Evolutionary conservation across 2,329 filamentous ascomycete genomes (phyloP), one percentile per base, ranked within the genome.

Genomic region (Xylariaceae sp.): DNA sequence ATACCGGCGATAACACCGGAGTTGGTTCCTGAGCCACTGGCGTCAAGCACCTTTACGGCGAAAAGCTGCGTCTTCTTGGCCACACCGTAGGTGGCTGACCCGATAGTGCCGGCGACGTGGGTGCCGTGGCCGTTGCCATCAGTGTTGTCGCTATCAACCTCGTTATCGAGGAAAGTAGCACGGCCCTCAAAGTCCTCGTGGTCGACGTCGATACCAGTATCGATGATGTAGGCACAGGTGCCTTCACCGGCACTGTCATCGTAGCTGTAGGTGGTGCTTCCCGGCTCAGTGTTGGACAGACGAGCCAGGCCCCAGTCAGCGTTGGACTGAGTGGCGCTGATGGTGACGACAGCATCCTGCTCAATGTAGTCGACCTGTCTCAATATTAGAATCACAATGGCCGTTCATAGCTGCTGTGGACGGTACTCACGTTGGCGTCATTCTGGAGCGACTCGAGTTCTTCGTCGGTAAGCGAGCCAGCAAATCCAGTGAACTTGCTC

Each of bases 211-310:
- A 80, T 70, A 29, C 77, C 76, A 0, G 72, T 77, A 55, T 81
- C 77, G 41, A 80, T 60, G 38, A 81, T 59, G 54, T 79, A 81
- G 37, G 69, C 62, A 45, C 66, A 78, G 38, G 61, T 67, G 24
- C 59, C 64, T 12, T 54, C 41, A 12, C 71, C 71, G 17, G 68
- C 66, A 16, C 53, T 62, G 8, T 50, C 43, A 45, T 73, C 66
- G 53, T 72, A 73, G 19, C 57, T 45, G 49, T 73, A 74, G 36
- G 58, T 52, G 11, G 39, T 60, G 7, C 50, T 57, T 26, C 59
- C 60, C 16, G 57, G 22, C 30, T 32, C 50, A 15, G 52, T 61
- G 55, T 67, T 64, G 7, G 73, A 75, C 46, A 75, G 59, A 24
- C 68, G 63, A 2, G 62, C 64, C 19, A 75, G 65, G 16, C 70